phyloP scores from a whole-genome alignment of 148 eudicot genomes.

The Arctostaphylos glauca region DNA sequence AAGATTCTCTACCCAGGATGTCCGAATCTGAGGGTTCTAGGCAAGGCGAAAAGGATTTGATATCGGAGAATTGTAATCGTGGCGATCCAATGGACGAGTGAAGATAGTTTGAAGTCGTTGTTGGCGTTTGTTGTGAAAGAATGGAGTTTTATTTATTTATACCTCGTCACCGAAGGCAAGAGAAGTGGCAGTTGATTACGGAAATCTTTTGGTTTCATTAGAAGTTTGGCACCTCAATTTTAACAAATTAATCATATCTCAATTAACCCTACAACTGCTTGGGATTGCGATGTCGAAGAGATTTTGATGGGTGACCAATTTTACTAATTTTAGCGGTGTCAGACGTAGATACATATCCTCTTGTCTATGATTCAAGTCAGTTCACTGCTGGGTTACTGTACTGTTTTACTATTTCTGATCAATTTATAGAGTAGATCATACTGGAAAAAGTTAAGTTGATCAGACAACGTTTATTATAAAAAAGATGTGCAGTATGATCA shows the following conservation, averaged over 20 bases:
- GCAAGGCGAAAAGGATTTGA: slow-evolving; percentile 34
- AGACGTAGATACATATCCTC: background rate
- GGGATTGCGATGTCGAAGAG: background rate
- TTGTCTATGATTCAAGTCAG: background rate
- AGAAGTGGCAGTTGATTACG: background rate
- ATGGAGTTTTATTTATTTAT: slow-evolving; percentile 9
- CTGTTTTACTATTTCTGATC: background rate
- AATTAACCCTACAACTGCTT: background rate
- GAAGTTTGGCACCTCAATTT: background rate
- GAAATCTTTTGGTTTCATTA: background rate
- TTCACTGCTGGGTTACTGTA: background rate
- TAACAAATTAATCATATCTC: background rate
- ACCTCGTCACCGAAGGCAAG: background rate
- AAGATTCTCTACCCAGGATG: slow-evolving; percentile 66
- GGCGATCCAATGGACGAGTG: slow-evolving; percentile 79
- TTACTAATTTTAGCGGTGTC: background rate
- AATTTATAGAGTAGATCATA: no score
- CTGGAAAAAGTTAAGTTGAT: no score
- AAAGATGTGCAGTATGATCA: no score
- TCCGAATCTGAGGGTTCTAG: slow-evolving; percentile 37
- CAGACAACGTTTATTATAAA: no score
- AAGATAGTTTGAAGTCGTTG: slow-evolving; percentile 32
- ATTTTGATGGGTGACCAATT: background rate
- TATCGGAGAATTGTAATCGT: slow-evolving; percentile 31
- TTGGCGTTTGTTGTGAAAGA: slow-evolving; percentile 1